A percentile compares a stretch with the other conserved stretches of the same genome.
Conservation (phyloP, 1,284 basidiomycete species). For the Cryptococcus sp. region DNA sequence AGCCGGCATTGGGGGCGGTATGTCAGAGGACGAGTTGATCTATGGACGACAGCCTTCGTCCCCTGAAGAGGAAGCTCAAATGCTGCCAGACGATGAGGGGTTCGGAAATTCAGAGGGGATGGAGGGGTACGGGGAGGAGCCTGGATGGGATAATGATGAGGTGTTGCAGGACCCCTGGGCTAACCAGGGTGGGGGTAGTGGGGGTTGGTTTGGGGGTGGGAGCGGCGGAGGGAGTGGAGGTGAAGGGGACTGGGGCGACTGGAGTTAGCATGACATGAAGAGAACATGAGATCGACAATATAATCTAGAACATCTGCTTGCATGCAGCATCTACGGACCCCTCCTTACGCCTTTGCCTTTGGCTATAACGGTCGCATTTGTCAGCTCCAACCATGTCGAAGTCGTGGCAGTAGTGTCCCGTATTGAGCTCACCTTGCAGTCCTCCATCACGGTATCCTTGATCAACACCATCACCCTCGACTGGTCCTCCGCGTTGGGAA, state of each 20-base stretch:
- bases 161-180: constrained; percentile 41
- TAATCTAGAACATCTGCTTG: constrained; percentile 2
- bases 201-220: constrained; percentile 25
- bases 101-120: constrained; percentile 6
- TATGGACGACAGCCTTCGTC: constrained; percentile 33
- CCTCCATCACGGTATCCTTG: constrained; percentile 51
- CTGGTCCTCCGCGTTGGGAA: constrained; percentile 35
- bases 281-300: neutral
- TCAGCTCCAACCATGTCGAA: neutral
- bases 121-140: constrained; percentile 23
- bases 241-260: constrained; percentile 31
- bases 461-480: constrained; percentile 40
- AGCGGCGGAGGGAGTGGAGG: constrained; percentile 26
- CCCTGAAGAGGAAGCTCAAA: neutral
- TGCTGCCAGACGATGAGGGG: constrained; percentile 13
- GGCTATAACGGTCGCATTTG: constrained; percentile 19
- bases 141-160: constrained; percentile 25
- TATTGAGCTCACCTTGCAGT: constrained; percentile 45
- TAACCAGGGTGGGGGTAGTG: constrained; percentile 13
- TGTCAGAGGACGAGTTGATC: constrained; percentile 42
- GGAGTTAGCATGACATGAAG: neutral
- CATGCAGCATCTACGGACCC: constrained; percentile 3
- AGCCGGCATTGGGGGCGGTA: constrained; percentile 14
- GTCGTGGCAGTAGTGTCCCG: neutral
- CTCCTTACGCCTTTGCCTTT: constrained; percentile 30